A percentile compares a stretch with the other conserved stretches of the same genome.
Evolutionary conservation across 1,284 basidiomycete genomes (phyloP).

Genomic region (Sporisorium reilianum): DNA sequence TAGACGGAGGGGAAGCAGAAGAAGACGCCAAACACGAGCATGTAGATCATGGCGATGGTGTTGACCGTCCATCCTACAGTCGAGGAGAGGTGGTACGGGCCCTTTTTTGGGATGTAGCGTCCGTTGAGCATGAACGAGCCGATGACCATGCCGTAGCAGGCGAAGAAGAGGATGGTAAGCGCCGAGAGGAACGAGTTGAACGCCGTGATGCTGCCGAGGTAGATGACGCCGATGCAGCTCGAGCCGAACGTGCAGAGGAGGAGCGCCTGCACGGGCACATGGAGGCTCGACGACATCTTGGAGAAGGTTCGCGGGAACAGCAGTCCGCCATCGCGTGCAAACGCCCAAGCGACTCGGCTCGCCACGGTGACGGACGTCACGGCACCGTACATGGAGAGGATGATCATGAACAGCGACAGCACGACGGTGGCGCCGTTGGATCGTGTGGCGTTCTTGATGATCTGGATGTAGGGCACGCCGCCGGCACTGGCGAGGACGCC

Average conservation of each 20-base stretch:
- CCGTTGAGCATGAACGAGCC: constrained; percentile 36
- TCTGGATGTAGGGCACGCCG: constrained; percentile 35
- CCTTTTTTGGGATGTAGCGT: constrained; percentile 25
- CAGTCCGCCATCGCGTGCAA: constrained; percentile 37
- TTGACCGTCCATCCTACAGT: constrained; percentile 26
- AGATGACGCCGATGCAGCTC: constrained; percentile 40
- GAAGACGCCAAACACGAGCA: constrained; percentile 33
- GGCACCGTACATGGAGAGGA: constrained; percentile 35
- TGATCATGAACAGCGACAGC: constrained; percentile 36
- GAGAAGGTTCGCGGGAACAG: constrained; percentile 20
- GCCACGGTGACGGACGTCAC: constrained; percentile 33
- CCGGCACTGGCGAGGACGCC: constrained; percentile 28
- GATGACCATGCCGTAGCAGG: constrained; percentile 35
- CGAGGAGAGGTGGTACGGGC: constrained; percentile 24
- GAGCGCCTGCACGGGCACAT: constrained; percentile 31
- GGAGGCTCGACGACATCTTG: constrained; percentile 25
- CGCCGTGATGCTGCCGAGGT: constrained; percentile 37
- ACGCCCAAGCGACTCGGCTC: constrained; percentile 36
- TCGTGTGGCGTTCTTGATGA: constrained; percentile 33
- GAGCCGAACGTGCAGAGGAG: constrained; percentile 30
- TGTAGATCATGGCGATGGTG: constrained; percentile 30
- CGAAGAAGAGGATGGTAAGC: constrained; percentile 40
- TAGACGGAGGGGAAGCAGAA: constrained; percentile 40
- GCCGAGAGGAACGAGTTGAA: constrained; percentile 44
- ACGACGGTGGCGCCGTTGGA: constrained; percentile 39